Conservation (phyloP, 805 yeast species). For the Candida nemodendra region DNA sequence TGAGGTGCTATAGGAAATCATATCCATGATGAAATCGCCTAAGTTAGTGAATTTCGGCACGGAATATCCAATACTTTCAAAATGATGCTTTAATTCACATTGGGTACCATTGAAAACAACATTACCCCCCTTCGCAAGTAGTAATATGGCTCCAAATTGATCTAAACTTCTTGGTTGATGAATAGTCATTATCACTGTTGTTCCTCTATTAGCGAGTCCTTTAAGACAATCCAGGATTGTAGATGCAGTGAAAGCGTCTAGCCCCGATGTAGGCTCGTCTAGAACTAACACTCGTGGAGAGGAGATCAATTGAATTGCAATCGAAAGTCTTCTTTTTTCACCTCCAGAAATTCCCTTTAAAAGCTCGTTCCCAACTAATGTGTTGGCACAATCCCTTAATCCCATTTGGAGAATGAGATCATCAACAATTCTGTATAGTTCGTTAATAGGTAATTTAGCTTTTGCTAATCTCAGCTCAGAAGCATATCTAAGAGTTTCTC, state of each 20-base stretch:
- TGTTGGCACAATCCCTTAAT: conserved; percentile 72
- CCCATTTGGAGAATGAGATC: conserved; percentile 67
- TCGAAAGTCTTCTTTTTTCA: conserved; percentile 79
- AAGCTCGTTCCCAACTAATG: conserved; percentile 59
- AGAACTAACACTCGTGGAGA: conserved; percentile 69
- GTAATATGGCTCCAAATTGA: conserved; percentile 66
- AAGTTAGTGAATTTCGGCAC: conserved; percentile 64
- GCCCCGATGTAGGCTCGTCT: conserved; percentile 90
- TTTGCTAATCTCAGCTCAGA: conserved; percentile 64
- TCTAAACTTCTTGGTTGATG: conserved; percentile 79
- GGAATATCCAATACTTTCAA: conserved; percentile 46
- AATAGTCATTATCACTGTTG: conserved; percentile 71
- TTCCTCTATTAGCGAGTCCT: conserved; percentile 54
- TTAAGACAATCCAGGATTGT: conserved; percentile 62
- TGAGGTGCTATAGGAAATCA: conserved; percentile 58
- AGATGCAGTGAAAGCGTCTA: conserved; percentile 76
- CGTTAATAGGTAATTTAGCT: conserved; percentile 32
- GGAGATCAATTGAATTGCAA: conserved; percentile 73
- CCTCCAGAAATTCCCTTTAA: conserved; percentile 72
- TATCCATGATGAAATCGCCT: conserved; percentile 73
- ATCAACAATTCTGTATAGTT: conserved; percentile 49
- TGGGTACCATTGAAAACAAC: conserved; percentile 68
- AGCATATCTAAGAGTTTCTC: conserved; percentile 72
- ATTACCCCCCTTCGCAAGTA: conserved; percentile 70
- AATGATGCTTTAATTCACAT: conserved; percentile 43